Evolutionary conservation across 2,329 filamentous ascomycete species (phyloP).

Genomic region (Conoideocrella luteorostrata): DNA sequence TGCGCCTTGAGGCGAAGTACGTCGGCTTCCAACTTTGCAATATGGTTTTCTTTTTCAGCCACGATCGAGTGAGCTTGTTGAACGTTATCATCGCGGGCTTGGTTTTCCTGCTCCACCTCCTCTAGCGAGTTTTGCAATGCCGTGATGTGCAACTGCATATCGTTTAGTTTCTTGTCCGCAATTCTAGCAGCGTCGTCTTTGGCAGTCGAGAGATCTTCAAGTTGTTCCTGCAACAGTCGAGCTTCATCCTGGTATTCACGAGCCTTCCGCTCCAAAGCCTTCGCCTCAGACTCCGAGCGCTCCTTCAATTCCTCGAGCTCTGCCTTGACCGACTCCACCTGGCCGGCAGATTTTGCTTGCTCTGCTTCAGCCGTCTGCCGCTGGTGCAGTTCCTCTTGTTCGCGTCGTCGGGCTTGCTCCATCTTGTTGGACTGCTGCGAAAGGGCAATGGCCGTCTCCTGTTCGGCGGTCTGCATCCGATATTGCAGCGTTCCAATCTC

Average conservation of each 20-base stretch:
- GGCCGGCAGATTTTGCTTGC: slow-evolving; percentile 40
- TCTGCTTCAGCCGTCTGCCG: slow-evolving; percentile 54
- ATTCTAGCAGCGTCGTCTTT: slow-evolving; percentile 65
- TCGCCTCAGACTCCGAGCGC: slow-evolving; percentile 47
- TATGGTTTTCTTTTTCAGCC: slow-evolving; percentile 60
- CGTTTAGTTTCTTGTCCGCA: slow-evolving; percentile 46
- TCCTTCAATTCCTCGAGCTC: slow-evolving; percentile 49
- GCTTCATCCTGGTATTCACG: slow-evolving; percentile 68
- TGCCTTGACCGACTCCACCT: slow-evolving; percentile 41
- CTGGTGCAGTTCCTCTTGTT: slow-evolving; percentile 77
- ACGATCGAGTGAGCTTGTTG: slow-evolving; percentile 61
- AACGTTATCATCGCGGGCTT: slow-evolving; percentile 48
- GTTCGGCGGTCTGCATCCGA: slow-evolving; percentile 77
- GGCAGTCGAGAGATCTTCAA: slow-evolving; percentile 60
- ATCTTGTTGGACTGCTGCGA: slow-evolving; percentile 79
- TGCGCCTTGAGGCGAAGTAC: slow-evolving; percentile 79
- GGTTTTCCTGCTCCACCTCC: slow-evolving; percentile 54
- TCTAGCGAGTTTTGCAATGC: slow-evolving; percentile 42
- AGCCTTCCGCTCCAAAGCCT: slow-evolving; percentile 60
- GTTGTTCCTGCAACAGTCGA: slow-evolving; percentile 69
- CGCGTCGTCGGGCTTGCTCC: slow-evolving; percentile 69
- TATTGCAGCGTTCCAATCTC: slow-evolving; percentile 85
- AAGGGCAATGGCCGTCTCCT: slow-evolving; percentile 75
- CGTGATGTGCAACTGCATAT: slow-evolving; percentile 47
- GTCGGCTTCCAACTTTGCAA: slow-evolving; percentile 73